Evolutionary conservation across 2,329 filamentous ascomycete genomes (phyloP).

Genomic region (Trichoderma afroharzianum): DNA sequence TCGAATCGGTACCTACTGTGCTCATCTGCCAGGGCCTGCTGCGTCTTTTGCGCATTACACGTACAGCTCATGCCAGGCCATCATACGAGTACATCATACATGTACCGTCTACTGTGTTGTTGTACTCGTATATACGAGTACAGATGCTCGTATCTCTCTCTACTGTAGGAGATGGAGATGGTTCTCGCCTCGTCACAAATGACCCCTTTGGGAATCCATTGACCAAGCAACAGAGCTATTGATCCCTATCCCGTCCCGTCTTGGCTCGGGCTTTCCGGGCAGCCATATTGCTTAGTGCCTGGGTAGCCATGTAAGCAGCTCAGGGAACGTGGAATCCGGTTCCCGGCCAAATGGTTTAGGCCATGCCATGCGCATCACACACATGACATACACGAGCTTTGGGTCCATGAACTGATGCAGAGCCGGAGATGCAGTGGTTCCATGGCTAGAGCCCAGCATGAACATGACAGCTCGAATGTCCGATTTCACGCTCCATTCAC

Average conservation of each 20-base stretch:
- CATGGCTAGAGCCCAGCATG: background rate
- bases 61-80: background rate
- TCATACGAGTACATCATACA: background rate
- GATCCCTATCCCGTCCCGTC: background rate
- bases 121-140: background rate
- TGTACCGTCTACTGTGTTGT: background rate
- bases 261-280: background rate
- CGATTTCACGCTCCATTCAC: background rate
- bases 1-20: background rate
- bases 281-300: background rate
- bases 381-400: background rate
- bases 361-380: background rate
- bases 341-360: background rate
- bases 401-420: background rate
- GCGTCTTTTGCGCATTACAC: background rate
- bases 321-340: background rate
- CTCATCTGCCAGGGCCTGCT: conserved; percentile 5
- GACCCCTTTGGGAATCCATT: background rate
- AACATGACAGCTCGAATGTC: background rate
- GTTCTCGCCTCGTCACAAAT: background rate
- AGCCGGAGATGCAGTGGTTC: background rate
- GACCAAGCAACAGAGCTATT: background rate
- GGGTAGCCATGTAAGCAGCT: background rate
- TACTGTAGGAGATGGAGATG: background rate
- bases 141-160: background rate